phyloP scores from a whole-genome alignment of 1,139 yeast species.

The Pichia sp. region DNA sequence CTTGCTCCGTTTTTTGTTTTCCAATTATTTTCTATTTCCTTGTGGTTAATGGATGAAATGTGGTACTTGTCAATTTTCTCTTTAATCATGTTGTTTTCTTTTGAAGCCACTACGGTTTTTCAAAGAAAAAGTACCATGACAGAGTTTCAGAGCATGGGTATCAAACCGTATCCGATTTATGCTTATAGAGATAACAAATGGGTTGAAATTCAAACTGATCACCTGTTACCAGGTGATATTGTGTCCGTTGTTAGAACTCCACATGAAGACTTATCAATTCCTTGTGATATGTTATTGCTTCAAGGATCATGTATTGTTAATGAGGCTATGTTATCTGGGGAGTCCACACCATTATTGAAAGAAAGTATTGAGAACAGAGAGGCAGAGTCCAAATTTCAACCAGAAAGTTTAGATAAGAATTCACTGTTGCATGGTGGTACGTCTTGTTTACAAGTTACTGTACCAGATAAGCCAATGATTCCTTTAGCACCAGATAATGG shows the following conservation, averaged over 20 bases:
- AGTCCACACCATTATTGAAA: slow-evolving; percentile 90
- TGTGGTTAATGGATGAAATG: slow-evolving; percentile 95
- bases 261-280: slow-evolving; percentile 83
- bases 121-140: slow-evolving; percentile 93
- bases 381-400: slow-evolving; percentile 52
- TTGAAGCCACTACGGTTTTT: slow-evolving; percentile 90
- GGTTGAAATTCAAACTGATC: slow-evolving; percentile 62
- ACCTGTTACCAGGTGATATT: slow-evolving; percentile 85
- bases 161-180: slow-evolving; percentile 77
- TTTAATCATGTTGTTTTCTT: slow-evolving; percentile 82
- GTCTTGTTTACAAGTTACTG: slow-evolving; percentile 83
- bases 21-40: slow-evolving; percentile 90
- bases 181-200: slow-evolving; percentile 68
- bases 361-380: slow-evolving; percentile 88
- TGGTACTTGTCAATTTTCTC: slow-evolving; percentile 95
- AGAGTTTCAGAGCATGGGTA: slow-evolving; percentile 96
- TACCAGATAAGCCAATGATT: slow-evolving; percentile 40
- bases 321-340: slow-evolving; percentile 59
- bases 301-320: slow-evolving; percentile 93
- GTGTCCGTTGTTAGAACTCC: slow-evolving; percentile 78
- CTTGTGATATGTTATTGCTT: slow-evolving; percentile 85
- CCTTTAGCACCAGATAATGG: slow-evolving; percentile 81
- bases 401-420: slow-evolving; percentile 83
- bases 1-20: slow-evolving; percentile 97
- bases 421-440: slow-evolving; percentile 95